Evolutionary conservation across 495 filamentous ascomycete species (phyloP).

Genomic region (Aspergillus ostianus): DNA sequence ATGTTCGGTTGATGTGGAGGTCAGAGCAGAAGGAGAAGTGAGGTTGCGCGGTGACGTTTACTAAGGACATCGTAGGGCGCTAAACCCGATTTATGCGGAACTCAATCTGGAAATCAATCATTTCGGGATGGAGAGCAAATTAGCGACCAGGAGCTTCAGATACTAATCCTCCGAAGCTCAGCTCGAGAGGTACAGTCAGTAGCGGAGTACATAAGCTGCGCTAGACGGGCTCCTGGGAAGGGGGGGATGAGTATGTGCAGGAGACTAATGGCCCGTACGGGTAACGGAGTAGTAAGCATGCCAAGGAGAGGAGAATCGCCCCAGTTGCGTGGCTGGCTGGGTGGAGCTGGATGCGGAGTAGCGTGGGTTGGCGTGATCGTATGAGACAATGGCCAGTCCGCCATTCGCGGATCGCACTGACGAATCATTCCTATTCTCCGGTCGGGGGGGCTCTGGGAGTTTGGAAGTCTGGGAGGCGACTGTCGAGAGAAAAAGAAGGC

Average conservation of each 20-base stretch:
- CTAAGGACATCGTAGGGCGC: constrained; percentile 27
- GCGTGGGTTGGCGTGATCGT: constrained; percentile 6
- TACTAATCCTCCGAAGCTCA: constrained; percentile 15
- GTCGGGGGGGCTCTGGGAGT: no score
- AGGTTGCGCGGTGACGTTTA: constrained; percentile 46
- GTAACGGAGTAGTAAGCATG: constrained; percentile 18
- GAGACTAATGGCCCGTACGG: no score
- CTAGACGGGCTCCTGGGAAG: constrained; percentile 15
- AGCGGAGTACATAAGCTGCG: constrained; percentile 13
- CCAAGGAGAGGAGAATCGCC: constrained; percentile 23
- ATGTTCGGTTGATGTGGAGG: constrained; percentile 9
- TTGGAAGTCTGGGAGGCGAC: neutral
- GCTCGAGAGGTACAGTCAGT: constrained; percentile 12
- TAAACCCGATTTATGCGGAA: constrained; percentile 27
- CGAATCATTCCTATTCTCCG: constrained; percentile 3
- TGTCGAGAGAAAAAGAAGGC: neutral
- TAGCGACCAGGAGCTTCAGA: constrained; percentile 3
- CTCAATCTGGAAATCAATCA: constrained; percentile 21
- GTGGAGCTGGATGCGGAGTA: constrained; percentile 24
- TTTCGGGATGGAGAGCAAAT: constrained; percentile 3
- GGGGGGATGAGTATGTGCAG: constrained; percentile 7
- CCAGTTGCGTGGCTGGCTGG: constrained; percentile 3
- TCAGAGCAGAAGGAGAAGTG: constrained; percentile 21
- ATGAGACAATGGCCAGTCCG: constrained; percentile 2
- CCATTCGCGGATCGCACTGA: constrained; percentile 7